These are phyloP conservation scores for Termitomyces heimii DNA, from an alignment of 768 basidiomycete genomes.

Conservation along the genomic window DNA sequence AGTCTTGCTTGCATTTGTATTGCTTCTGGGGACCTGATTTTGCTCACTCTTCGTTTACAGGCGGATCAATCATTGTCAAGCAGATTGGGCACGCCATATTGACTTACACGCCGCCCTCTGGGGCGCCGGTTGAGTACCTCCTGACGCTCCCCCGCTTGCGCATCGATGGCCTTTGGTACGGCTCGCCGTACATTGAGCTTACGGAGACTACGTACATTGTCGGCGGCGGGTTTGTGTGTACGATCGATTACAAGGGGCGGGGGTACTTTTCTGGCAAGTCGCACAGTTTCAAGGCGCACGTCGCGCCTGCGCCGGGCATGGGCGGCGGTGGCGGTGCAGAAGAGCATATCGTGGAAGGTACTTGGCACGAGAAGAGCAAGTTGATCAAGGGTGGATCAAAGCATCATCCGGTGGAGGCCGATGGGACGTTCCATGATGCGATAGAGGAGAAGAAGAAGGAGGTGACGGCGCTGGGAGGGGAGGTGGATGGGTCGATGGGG, in stretches of 20 bases:
- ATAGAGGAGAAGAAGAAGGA: conserved; percentile 61
- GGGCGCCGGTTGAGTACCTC: conserved; percentile 54
- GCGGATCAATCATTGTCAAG: conserved; percentile 77
- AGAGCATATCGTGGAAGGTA: conserved; percentile 65
- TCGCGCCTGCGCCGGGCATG: conserved; percentile 33
- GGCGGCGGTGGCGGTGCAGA: conserved; percentile 9
- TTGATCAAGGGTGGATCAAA: conserved; percentile 24
- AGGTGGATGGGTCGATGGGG: conserved; percentile 52
- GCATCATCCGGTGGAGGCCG: conserved; percentile 13
- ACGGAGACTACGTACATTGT: conserved; percentile 75
- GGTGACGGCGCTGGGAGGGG: conserved; percentile 54
- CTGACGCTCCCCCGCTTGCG: conserved; percentile 89
- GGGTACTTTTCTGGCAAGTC: conserved; percentile 94
- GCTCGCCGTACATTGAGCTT: conserved; percentile 90
- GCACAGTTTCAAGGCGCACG: conserved; percentile 84
- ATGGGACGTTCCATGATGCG: conserved; percentile 71
- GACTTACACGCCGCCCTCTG: conserved; percentile 54
- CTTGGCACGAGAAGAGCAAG: conserved; percentile 71
- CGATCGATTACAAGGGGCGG: conserved; percentile 93
- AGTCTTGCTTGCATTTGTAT: conserved; percentile 9
- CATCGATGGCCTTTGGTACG: conserved; percentile 92
- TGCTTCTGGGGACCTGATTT: background rate
- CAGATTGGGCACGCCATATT: conserved; percentile 93
- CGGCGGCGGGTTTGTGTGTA: conserved; percentile 32
- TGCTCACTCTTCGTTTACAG: conserved; percentile 21